Base-by-base conservation (phyloP, 1,284 basidiomycete genomes). In the Puccinia horiana region DNA sequence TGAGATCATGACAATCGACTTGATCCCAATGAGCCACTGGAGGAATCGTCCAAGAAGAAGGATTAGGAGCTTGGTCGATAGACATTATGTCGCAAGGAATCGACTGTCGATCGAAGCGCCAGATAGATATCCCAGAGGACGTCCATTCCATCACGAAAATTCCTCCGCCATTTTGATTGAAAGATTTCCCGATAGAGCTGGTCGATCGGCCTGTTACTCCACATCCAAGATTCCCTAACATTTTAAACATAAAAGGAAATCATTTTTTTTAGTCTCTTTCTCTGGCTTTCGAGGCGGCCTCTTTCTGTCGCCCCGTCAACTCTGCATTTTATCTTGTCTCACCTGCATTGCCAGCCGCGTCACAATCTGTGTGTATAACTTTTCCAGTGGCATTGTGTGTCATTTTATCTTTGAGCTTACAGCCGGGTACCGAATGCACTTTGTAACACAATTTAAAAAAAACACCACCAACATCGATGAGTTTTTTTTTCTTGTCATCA, bases 141-240 rank as follows among this genome's bases (percentile, higher is more conserved):
- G 92, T 90, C 91, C 93, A 92, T 49, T 91, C 87, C 87, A 92
- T 91, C 0, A 91, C 93, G 84, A 89, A 94, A 29, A 94, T 92
- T 20, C 93, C 94, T 12, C 94, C 94, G 0, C 88, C 88, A 11
- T 85, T 90, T 0, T 88, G 88, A 87, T 94, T 94, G 88, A 94
- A 93, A 1, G 88, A 89, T 76, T 89, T 87, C 1, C 94, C 94
- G 83, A 91, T 95, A 8, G 91, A 90, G 16, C 86, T 86, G 16
- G 87, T 84, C 58, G 89, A 89, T 26, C 87, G 85, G 85, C 92
- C 92, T 29, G 87, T 83, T 85, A 92, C 91, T 0, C 89, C 90
- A 86, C 93, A 94, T 0, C 93, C 93, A 18, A 88, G 86, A 85
- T 93, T 92, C 85, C 88, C 88, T 83, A 49, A 52, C 9, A 74